These are phyloP conservation scores for Leccinum aurantiacum DNA, from an alignment of 768 basidiomycete species.

Conservation along the genomic window DNA sequence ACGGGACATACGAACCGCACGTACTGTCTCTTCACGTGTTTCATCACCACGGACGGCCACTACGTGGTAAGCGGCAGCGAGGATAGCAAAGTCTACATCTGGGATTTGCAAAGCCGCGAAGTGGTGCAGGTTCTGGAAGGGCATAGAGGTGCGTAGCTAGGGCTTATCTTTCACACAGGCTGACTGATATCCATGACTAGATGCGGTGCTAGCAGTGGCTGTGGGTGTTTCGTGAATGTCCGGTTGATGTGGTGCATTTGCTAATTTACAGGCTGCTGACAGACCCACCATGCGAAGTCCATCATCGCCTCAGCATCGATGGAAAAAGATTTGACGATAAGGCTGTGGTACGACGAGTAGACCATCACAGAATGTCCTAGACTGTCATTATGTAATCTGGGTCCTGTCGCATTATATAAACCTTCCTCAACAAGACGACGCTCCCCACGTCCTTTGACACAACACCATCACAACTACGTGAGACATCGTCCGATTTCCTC, in stretches of 20 bases:
- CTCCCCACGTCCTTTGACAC: background rate
- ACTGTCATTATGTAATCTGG: conserved; percentile 6
- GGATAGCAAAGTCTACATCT: conserved; percentile 83
- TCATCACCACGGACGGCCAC: conserved; percentile 55
- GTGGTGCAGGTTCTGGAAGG: conserved; percentile 74
- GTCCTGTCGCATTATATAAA: conserved; percentile 24
- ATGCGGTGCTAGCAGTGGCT: conserved; percentile 76
- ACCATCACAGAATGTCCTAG: background rate
- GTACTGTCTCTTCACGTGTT: conserved; percentile 74
- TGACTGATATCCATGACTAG: conserved; percentile 15
- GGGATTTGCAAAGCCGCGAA: conserved; percentile 84
- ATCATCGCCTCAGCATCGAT: conserved; percentile 88
- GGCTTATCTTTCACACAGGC: background rate
- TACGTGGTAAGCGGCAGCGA: conserved; percentile 89
- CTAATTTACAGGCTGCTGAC: background rate
- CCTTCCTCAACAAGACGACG: background rate
- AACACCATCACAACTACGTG: background rate
- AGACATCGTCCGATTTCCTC: background rate
- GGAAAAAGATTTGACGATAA: conserved; percentile 85
- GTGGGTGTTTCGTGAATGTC: conserved; percentile 39
- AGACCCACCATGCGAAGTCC: conserved; percentile 75
- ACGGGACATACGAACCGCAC: conserved; percentile 84
- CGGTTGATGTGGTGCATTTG: background rate
- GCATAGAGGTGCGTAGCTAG: conserved; percentile 62
- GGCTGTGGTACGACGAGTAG: conserved; percentile 67